Percentiles rank a stretch among this genome's conserved stretches.
Conservation (phyloP, 768 basidiomycete genomes). For the Agaricus blazei region DNA sequence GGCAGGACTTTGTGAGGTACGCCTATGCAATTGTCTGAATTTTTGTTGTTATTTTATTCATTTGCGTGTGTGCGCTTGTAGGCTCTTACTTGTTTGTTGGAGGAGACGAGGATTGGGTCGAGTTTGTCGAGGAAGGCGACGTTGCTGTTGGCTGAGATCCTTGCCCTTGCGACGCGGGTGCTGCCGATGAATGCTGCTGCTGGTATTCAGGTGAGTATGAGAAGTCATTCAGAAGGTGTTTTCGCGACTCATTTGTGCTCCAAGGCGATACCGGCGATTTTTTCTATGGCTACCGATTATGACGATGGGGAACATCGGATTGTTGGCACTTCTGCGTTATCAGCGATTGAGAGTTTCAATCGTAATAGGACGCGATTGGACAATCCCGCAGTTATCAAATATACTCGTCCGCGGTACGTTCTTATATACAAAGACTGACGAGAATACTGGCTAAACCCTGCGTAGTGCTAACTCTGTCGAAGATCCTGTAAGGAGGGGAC, state of each 20-base stretch:
- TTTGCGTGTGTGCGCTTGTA: constrained; percentile 21
- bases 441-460: no score
- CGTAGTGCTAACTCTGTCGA: constrained; percentile 74
- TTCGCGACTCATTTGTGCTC: neutral
- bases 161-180: constrained; percentile 84
- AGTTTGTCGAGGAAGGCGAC: constrained; percentile 87
- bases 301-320: constrained; percentile 72
- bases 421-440: neutral
- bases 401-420: constrained; percentile 59
- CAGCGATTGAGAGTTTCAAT: constrained; percentile 89
- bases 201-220: constrained; percentile 61
- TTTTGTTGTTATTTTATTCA: neutral
- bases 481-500: constrained; percentile 82
- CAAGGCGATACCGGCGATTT: constrained; percentile 81
- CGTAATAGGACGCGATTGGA: constrained; percentile 78
- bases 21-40: constrained; percentile 31
- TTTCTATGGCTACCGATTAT: constrained; percentile 80
- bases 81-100: constrained; percentile 83
- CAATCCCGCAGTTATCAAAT: constrained; percentile 43
- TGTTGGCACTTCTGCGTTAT: constrained; percentile 77
- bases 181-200: constrained; percentile 80
- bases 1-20: constrained; percentile 84
- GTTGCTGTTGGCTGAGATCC: constrained; percentile 83
- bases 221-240: neutral
- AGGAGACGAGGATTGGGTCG: constrained; percentile 69